Percentiles rank a stretch among this genome's conserved stretches.
Evolutionary conservation across 1,139 yeast genomes (phyloP).

Genomic region (Geotrichum klebahnii): DNA sequence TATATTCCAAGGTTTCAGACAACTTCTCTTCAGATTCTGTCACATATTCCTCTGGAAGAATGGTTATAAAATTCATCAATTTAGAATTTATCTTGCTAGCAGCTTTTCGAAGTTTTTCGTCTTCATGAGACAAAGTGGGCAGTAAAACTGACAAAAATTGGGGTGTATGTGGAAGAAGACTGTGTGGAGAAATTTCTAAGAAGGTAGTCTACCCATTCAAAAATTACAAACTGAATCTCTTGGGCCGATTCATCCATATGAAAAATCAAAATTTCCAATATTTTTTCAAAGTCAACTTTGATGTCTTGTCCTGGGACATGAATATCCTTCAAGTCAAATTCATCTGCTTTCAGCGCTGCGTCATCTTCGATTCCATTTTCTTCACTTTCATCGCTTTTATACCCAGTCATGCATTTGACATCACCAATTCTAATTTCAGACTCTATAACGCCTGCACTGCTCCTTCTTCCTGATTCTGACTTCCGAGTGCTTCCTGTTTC

Average conservation of each 20-base stretch:
- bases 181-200: slow-evolving; percentile 70
- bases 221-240: slow-evolving; percentile 73
- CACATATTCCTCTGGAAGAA: slow-evolving; percentile 31
- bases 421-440: too few species aligned
- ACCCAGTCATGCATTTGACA: too few species aligned
- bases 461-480: too few species aligned
- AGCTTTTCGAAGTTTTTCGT: slow-evolving; percentile 49
- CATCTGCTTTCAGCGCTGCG: slow-evolving; percentile 22
- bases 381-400: slow-evolving; percentile 3
- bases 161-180: slow-evolving; percentile 64
- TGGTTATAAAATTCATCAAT: slow-evolving; percentile 46
- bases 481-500: too few species aligned
- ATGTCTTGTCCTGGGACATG: slow-evolving; percentile 89
- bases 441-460: too few species aligned
- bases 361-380: not conserved
- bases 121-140: slow-evolving; percentile 54
- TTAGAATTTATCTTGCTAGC: slow-evolving; percentile 53
- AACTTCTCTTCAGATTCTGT: not conserved
- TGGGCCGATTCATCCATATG: slow-evolving; percentile 70
- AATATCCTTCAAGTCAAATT: slow-evolving; percentile 49
- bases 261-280: slow-evolving; percentile 73
- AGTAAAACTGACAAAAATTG: slow-evolving; percentile 55
- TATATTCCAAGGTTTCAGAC: too few species aligned
- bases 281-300: slow-evolving; percentile 71
- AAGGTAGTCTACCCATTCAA: slow-evolving; percentile 78